Conservation (phyloP, 2,329 filamentous ascomycete genomes). For the Spiromastix sp. region DNA sequence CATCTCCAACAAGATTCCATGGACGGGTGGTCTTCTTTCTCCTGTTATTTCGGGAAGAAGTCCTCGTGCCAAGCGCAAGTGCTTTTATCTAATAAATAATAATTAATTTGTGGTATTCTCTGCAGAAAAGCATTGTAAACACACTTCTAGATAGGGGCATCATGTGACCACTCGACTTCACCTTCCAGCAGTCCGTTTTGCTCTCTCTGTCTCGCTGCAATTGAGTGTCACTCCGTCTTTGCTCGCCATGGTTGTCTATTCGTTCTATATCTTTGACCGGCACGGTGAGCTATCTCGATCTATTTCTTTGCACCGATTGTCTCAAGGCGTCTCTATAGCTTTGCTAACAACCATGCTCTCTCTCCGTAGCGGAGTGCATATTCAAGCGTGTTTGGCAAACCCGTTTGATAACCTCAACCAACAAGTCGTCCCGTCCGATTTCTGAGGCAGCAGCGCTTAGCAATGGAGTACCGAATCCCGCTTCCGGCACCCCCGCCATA, state of each 20-base stretch:
- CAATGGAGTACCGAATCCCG: constrained; percentile 31
- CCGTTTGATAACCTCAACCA: constrained; percentile 35
- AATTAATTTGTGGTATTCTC: too few relatives aligned
- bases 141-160: too few relatives aligned
- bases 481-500: constrained; percentile 24
- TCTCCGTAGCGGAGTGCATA: constrained; percentile 75
- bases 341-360: constrained; percentile 10
- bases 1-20: too few relatives aligned
- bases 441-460: constrained; percentile 30
- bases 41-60: too few relatives aligned
- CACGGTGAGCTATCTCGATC: constrained; percentile 57
- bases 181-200: not conserved
- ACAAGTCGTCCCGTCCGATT: constrained; percentile 25
- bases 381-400: constrained; percentile 81
- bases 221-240: constrained; percentile 3
- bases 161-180: too few relatives aligned
- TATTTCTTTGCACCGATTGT: constrained; percentile 1
- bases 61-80: too few relatives aligned
- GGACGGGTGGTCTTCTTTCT: too few relatives aligned
- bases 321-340: not conserved
- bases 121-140: too few relatives aligned
- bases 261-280: constrained; percentile 97
- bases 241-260: constrained; percentile 76
- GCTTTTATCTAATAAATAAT: too few relatives aligned
- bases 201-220: constrained; percentile 1